Evolutionary conservation across 805 yeast species (phyloP), one percentile per base, ranked within the genome.

Genomic region (Candida michaelii): DNA sequence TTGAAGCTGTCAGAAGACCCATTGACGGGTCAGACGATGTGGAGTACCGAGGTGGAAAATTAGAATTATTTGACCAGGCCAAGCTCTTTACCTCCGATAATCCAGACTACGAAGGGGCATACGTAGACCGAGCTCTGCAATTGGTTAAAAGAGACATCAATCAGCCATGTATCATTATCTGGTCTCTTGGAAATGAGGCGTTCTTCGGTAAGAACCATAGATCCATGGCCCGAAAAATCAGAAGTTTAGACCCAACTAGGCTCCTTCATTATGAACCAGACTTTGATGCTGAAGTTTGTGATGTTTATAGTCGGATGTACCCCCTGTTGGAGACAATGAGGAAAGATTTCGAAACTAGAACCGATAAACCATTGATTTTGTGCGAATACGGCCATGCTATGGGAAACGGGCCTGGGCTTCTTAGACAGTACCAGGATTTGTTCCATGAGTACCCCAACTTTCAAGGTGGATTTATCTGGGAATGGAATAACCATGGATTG

Each of bases 391-490:
- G 53, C 4, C 69, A 65, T 46, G 66, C 69, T 9, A 63, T 65
- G 69, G 71, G 71, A 6, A 65, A 63, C 42, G 67, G 68, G 0
- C 69, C 69, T 7, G 71, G 71, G 1, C 54, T 54, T 8, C 31
- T 62, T 27, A 48, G 51, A 37, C 66, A 64, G 36, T 65, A 65
- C 37, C 58, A 55, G 46, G 65, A 64, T 10, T 37, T 56, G 24
- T 63, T 65, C 47, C 50, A 61, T 21, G 53, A 59, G 39, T 43
- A 59, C 37, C 53, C 51, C 1, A 40, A 55, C 13, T 37, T 64
- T 8, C 67, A 60, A 43, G 71, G 71, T 14, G 71, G 71, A 6
- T 65, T 62, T 46, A 51, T 65, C 6, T 65, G 71, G 71, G 71
- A 65, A 45, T 65, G 71, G 71, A 62, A 62, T 10, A 63, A 63